Percentiles rank a stretch among this genome's conserved stretches.
Conservation (phyloP, 2,329 filamentous ascomycete species). For the Zopfia rhizophila region DNA sequence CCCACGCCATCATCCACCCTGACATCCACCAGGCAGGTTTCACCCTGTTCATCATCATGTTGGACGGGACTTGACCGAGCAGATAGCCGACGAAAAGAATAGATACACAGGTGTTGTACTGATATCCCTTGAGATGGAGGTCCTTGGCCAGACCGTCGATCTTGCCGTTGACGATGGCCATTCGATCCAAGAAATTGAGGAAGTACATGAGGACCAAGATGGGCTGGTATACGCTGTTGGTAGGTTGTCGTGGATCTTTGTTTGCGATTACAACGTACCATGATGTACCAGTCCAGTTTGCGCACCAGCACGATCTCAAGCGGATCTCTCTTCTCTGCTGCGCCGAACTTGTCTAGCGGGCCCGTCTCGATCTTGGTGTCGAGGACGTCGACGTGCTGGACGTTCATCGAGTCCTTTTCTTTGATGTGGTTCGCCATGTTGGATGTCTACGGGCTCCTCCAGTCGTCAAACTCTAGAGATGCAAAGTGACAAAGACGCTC, state of each 20-base stretch:
- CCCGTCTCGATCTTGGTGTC: too few species aligned
- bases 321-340: conserved; percentile 29
- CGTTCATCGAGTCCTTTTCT: too few species aligned
- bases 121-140: conserved; percentile 60
- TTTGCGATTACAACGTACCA: too few species aligned
- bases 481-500: too few species aligned
- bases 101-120: conserved; percentile 70
- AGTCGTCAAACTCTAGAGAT: too few species aligned
- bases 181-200: conserved; percentile 64
- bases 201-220: conserved; percentile 52
- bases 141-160: conserved; percentile 70
- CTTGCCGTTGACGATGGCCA: conserved; percentile 73
- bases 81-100: conserved; percentile 66
- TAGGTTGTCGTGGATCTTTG: too few species aligned
- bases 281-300: conserved; percentile 38
- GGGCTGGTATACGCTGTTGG: too few species aligned
- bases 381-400: too few species aligned
- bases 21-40: conserved; percentile 42
- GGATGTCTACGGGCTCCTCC: too few species aligned
- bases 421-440: too few species aligned
- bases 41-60: conserved; percentile 53
- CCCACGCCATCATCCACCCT: conserved; percentile 48
- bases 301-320: conserved; percentile 35
- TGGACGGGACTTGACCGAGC: conserved; percentile 50
- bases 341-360: conserved; percentile 39